Base-by-base conservation (phyloP, 2,329 filamentous ascomycete species). In the Fusarium sp. region DNA sequence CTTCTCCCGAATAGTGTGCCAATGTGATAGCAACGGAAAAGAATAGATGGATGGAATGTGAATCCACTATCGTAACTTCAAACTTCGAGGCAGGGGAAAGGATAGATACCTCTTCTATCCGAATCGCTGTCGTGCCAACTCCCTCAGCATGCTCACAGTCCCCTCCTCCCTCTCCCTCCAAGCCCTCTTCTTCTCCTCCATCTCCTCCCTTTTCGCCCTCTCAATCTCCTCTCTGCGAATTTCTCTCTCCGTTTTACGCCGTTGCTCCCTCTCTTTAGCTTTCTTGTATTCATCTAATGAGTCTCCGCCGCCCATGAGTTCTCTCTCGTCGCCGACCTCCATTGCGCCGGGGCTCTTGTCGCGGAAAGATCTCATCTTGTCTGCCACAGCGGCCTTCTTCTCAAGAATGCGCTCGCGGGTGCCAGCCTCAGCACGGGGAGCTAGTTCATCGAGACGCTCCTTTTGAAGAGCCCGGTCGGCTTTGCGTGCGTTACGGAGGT, bases 401-500 rank as follows among this genome's bases (percentile, higher is more conserved):
- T 99, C 95, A 2, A 98, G 84, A 74, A 89, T 87, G 13, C 95
- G 89, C 80, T 97, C 95, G 43, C 90, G 89, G 2, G 91, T 92
- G 0, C 94, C 94, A 0, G 94, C 82, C 62, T 96, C 93, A 0
- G 95, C 93, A 13, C 93, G 91, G 0, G 95, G 94, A 0, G 85
- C 88, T 1, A 97, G 81, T 67, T 97, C 94, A 15, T 97, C 93
- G 1, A 96, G 84, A 0, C 87, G 86, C 54, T 91, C 90, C 66
- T 90, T 91, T 72, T 95, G 91, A 6, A 83, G 73, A 42, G 83
- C 83, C 4, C 90, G 87, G 68, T 96, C 91, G 15, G 81, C 78
- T 65, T 86, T 88, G 54, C 91, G 90, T 7, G 86, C 86, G 17
- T 82, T 81, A 6, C 88, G 88, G 2, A 92, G 81, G 42, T 87